Evolutionary conservation across 2,329 filamentous ascomycete species (phyloP).

Genomic region (Hymenoscyphus scutula): DNA sequence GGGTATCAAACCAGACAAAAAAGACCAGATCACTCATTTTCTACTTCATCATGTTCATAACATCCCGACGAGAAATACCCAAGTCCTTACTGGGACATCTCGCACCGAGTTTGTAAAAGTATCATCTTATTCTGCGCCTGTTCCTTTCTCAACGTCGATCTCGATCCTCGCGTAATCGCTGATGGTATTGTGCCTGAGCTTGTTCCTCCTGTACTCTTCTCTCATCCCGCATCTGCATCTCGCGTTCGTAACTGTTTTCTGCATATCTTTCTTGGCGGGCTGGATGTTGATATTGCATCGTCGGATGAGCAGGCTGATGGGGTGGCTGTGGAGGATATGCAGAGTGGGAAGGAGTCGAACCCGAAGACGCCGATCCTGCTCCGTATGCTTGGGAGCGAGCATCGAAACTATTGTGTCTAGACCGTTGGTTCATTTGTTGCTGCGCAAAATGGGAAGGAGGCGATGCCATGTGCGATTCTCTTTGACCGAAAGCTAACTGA

Average conservation of each 20-base stretch:
- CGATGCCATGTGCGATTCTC: conserved; percentile 28
- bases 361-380: conserved; percentile 23
- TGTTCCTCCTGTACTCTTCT: conserved; percentile 10
- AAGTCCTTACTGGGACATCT: not conserved
- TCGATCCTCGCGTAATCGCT: conserved; percentile 11
- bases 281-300: conserved; percentile 24
- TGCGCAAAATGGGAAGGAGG: conserved; percentile 28
- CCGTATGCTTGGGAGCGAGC: conserved; percentile 23
- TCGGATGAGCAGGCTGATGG: conserved; percentile 22
- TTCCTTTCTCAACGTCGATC: conserved; percentile 1
- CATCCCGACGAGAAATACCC: not conserved
- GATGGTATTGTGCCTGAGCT: conserved; percentile 6
- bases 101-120: not conserved
- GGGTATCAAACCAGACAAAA: not conserved
- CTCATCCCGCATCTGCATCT: conserved; percentile 8
- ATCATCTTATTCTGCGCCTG: not conserved
- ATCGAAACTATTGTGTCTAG: conserved; percentile 35
- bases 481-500: conserved; percentile 32
- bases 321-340: conserved; percentile 25
- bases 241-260: conserved; percentile 19
- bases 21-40: not conserved
- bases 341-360: conserved; percentile 27
- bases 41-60: not conserved
- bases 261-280: conserved; percentile 18
- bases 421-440: conserved; percentile 29